Base-by-base conservation (phyloP, 2,329 filamentous ascomycete species). In the Phyllosticta citrichinensis region DNA sequence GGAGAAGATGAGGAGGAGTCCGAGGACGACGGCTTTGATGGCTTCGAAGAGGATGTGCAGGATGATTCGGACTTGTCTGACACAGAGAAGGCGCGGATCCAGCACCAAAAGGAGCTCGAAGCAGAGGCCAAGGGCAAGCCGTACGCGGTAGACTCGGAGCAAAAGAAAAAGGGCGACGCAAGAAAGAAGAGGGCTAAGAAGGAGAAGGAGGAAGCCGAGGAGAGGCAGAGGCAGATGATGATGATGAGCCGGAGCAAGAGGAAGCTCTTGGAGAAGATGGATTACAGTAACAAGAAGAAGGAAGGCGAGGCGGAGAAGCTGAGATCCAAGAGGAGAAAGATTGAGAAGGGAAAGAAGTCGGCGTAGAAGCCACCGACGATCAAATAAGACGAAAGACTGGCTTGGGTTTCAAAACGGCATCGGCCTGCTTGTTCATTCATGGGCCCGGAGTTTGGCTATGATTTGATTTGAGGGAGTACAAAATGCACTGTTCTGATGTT, bases 161-260 rank as follows among this genome's bases (percentile, higher is more conserved):
- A 63, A 71, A 83, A 80, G 68, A 84, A 87, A 66, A 88, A 89
- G 67, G 86, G 84, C 17, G 83, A 80, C 66, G 88, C 68, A 79
- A 87, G 87, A 78, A 87, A 89, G 76, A 75, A 77, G 63, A 83
- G 85, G 40, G 83, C 85, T 63, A 81, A 81, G 72, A 82, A 84
- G 68, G 73, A 76, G 68, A 76, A 76, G 65, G 77, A 82, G 69
- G 89, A 94, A 71, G 86, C 88, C 3, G 94, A 97, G 75, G 92
- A 97, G 69, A 76, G 95, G 62, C 91, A 96, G 75, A 83, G 93
- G 64, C 87, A 90, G 73, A 97, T 96, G 84, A 94, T 95, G 79
- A 99, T 99, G 94, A 87, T 97, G 80, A 89, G 88, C 75, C 89
- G 95, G 76, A 94, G 95, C 84, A 99, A 97, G 86, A 83, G 94